Conservation (phyloP, 1,284 basidiomycete genomes). For the Peniophora sp. region DNA sequence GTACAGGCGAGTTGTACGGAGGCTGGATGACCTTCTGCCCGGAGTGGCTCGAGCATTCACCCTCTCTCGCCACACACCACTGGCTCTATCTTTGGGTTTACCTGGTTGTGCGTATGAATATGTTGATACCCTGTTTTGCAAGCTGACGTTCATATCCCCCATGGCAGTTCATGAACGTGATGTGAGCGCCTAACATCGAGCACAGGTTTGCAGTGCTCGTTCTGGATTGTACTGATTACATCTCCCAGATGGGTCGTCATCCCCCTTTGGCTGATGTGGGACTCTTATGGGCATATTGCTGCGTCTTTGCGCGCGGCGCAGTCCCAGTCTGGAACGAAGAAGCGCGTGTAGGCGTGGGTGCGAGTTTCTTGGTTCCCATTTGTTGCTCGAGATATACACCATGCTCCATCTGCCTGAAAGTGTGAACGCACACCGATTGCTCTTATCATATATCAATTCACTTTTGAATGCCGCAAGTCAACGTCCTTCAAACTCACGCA, state of each 20-base stretch:
- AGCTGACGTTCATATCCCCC: constrained; percentile 2
- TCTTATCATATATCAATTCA: too few species aligned
- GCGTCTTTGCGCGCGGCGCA: constrained; percentile 6
- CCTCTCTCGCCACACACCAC: constrained; percentile 64
- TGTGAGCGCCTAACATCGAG: constrained; percentile 37
- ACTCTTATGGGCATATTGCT: constrained; percentile 67
- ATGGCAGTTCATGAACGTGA: constrained; percentile 66
- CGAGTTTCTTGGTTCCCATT: too few species aligned
- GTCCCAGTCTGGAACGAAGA: too few species aligned
- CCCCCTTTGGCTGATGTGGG: constrained; percentile 66
- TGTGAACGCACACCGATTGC: too few species aligned
- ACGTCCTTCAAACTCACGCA: too few species aligned
- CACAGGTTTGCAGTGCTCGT: background rate
- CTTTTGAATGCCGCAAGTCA: too few species aligned
- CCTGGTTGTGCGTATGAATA: constrained; percentile 27
- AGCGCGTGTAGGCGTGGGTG: too few species aligned
- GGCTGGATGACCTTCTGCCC: constrained; percentile 84
- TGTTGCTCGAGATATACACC: too few species aligned
- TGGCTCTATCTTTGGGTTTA: constrained; percentile 40
- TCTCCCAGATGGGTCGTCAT: constrained; percentile 65
- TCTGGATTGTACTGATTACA: constrained; percentile 9
- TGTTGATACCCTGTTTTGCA: constrained; percentile 1
- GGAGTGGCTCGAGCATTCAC: constrained; percentile 75
- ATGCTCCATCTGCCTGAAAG: too few species aligned
- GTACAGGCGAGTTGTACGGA: constrained; percentile 71